phyloP scores from a whole-genome alignment of 1,139 yeast genomes.

The Arxiozyma telluris region DNA sequence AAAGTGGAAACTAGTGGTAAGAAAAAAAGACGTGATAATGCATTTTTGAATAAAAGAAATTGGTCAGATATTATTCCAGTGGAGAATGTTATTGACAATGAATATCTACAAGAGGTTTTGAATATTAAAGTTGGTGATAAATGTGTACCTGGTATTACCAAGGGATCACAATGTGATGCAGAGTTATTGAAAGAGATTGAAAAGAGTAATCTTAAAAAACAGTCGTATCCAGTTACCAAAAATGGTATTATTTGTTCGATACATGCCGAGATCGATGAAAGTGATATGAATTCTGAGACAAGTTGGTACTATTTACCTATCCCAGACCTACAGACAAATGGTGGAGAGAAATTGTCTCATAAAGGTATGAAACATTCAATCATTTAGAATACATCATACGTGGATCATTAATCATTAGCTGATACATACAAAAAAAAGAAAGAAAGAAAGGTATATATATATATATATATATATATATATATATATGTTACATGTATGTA shows the following conservation, averaged over 20 bases:
- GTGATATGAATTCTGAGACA: constrained; percentile 45
- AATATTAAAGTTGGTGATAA: constrained; percentile 25
- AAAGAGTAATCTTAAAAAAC: constrained; percentile 8
- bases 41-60: constrained; percentile 71
- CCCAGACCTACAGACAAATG: constrained; percentile 46
- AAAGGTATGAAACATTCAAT: constrained; percentile 21
- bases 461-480: neutral
- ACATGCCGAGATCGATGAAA: constrained; percentile 59
- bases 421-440: neutral
- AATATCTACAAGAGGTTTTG: constrained; percentile 13
- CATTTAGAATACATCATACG: neutral
- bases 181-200: neutral
- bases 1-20: constrained; percentile 51
- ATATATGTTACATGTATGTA: neutral
- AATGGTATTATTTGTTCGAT: constrained; percentile 60
- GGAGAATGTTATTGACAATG: constrained; percentile 29
- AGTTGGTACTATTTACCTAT: constrained; percentile 60
- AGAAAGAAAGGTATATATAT: no score
- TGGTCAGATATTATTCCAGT: constrained; percentile 51
- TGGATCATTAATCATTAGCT: neutral
- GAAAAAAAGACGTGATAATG: constrained; percentile 40
- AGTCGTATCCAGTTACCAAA: constrained; percentile 42
- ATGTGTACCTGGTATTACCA: constrained; percentile 28
- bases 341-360: constrained; percentile 34
- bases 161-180: neutral